Base-by-base conservation (phyloP, 441 rosid genomes). In the Euphorbia neoarborescens region DNA sequence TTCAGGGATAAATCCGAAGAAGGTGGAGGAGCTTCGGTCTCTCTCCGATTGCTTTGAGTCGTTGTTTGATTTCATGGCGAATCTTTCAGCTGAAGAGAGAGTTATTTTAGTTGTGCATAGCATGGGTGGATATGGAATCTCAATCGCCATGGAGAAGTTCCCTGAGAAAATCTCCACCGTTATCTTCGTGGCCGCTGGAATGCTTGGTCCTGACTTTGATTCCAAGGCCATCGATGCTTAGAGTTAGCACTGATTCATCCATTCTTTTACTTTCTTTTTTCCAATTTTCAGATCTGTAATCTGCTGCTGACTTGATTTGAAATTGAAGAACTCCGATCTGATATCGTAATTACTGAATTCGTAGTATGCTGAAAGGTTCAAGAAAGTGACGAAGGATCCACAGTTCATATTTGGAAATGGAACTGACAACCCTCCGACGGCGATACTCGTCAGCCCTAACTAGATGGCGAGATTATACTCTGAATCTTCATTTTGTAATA, bases 1-100 rank as follows among this genome's bases (percentile, higher is more conserved):
- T n/a, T n/a, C n/a, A n/a, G n/a, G n/a, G n/a, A n/a, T n/a, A n/a
- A n/a, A 80, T 58, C 82, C 80, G 10, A 84, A 75, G 73, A 76
- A 66, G 81, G 76, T 83, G 17, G 68, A 79, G 0, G 85, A 87
- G 68, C 54, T 83, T n/a, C 65, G 59, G 32, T 81, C 87, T 0
- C 62, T 88, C 25, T 78, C 86, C 2, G 94, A 84, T 62, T 86
- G 82, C 65, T 54, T 74, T 30, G 74, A 76, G 69, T 91, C 96
- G 5, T 73, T 87, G 72, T 60, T 76, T 27, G 70, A 71, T 24
- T 80, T 75, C 75, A 32, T 79, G 67, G 69, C 19, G 24, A 63
- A 73, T n/a, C 60, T 73, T 4, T 58, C 69, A 25, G 54, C 35
- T 9, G 76, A 66, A 7, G 81, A 78, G 44, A 78, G 51, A 51